Percentiles rank a stretch among this genome's conserved stretches.
phyloP scores from a whole-genome alignment of 345 rosid species.

The Salix dunnii region DNA sequence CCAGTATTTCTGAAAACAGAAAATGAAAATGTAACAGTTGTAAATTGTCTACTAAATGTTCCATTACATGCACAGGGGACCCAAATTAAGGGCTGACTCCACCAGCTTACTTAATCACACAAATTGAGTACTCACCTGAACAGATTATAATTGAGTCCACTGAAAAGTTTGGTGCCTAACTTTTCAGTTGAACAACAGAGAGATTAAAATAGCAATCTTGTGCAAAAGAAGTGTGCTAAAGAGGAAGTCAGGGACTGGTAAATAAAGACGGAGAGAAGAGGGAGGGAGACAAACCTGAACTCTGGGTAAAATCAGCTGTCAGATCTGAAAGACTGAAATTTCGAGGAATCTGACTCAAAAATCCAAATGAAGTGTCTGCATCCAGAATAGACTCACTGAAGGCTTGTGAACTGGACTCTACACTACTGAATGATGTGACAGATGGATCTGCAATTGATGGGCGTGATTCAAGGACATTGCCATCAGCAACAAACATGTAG shows the following conservation, averaged over 20 bases:
- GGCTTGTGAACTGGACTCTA: slow-evolving; percentile 71
- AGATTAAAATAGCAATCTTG: neutral
- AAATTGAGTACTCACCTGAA: neutral
- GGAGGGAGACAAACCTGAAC: slow-evolving; percentile 61
- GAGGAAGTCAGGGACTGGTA: neutral
- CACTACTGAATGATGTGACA: slow-evolving; percentile 65
- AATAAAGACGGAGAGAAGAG: neutral
- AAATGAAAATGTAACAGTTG: neutral
- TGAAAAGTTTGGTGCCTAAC: neutral
- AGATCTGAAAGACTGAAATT: slow-evolving; percentile 92
- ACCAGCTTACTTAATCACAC: neutral
- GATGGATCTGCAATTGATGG: slow-evolving; percentile 63
- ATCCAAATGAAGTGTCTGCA: slow-evolving; percentile 68
- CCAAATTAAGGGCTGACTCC: neutral
- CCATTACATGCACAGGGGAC: neutral
- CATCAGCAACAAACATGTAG: slow-evolving; percentile 67
- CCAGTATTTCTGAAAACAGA: slow-evolving; percentile 61
- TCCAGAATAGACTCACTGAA: slow-evolving; percentile 66
- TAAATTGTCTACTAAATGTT: neutral
- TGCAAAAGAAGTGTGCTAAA: neutral
- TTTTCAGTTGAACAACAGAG: neutral
- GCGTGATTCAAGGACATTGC: slow-evolving; percentile 61
- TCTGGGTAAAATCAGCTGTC: slow-evolving; percentile 80
- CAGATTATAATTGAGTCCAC: neutral
- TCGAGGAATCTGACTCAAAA: slow-evolving; percentile 72